These are phyloP conservation scores for Tetradesmus obliquus DNA, from an alignment of 139 green algal genomes.

Conservation along the genomic window DNA sequence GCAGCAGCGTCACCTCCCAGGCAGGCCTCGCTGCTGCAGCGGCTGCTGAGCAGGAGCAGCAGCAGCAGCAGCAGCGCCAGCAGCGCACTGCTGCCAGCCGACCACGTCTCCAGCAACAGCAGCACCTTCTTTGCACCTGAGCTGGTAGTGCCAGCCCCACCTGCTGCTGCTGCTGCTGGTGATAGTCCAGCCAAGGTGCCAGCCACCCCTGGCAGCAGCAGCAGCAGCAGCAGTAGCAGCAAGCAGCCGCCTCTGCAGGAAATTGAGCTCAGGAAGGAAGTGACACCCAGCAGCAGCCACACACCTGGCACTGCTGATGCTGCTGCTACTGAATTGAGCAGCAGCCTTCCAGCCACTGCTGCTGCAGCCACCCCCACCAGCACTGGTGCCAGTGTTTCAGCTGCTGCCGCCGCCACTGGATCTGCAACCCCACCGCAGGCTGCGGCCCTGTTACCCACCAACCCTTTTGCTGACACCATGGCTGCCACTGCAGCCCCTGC, in stretches of 20 bases:
- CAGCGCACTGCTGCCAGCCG: not conserved
- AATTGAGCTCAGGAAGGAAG: not conserved
- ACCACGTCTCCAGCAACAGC: not conserved
- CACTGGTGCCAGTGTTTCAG: too few relatives aligned
- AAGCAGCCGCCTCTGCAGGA: not conserved
- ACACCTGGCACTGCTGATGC: not conserved
- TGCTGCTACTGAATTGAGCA: not conserved
- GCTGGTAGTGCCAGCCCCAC: not conserved
- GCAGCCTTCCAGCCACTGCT: too few relatives aligned
- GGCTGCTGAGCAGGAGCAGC: conserved; percentile 16
- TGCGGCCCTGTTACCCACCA: not conserved
- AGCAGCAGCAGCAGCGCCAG: not conserved
- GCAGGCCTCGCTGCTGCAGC: conserved; percentile 14
- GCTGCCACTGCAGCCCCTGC: not conserved
- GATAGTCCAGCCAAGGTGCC: too few relatives aligned
- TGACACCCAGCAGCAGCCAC: not conserved
- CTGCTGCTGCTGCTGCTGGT: not conserved
- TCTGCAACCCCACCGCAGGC: too few relatives aligned
- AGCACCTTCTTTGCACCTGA: not conserved
- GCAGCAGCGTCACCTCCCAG: not conserved
- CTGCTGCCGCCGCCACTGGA: too few relatives aligned
- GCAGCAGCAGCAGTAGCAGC: not conserved
- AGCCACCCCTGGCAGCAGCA: not conserved
- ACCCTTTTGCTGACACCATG: not conserved
- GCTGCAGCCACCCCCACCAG: too few relatives aligned